These are phyloP conservation scores for Talaromyces stipitatus DNA, from an alignment of 495 filamentous ascomycete species.

Conservation along the genomic window DNA sequence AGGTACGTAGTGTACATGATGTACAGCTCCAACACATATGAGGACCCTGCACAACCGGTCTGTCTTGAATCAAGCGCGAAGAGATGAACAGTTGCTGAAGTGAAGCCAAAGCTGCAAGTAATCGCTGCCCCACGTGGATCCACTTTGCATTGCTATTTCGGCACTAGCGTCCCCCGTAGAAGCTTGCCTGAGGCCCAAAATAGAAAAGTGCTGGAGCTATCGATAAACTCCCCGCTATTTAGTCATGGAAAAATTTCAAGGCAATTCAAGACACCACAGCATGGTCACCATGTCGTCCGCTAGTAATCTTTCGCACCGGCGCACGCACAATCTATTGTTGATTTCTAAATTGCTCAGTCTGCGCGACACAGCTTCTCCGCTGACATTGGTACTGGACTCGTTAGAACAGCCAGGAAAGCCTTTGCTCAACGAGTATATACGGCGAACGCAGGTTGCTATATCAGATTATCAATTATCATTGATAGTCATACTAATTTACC, in stretches of 20 bases:
- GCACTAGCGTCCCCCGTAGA: neutral
- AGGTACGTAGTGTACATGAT: too few relatives aligned
- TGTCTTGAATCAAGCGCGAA: too few relatives aligned
- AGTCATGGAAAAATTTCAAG: neutral
- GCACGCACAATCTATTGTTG: slow-evolving; percentile 79
- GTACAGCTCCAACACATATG: neutral
- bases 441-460: slow-evolving; percentile 58
- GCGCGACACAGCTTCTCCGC: slow-evolving; percentile 72
- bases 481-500: slow-evolving; percentile 26
- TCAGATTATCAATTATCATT: slow-evolving; percentile 10
- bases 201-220: too few relatives aligned
- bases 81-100: neutral
- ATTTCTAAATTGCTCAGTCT: slow-evolving; percentile 76
- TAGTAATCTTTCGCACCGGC: slow-evolving; percentile 52
- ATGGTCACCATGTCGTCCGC: slow-evolving; percentile 1
- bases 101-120: neutral
- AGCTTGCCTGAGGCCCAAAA: too few relatives aligned
- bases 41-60: neutral
- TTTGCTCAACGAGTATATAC: slow-evolving; percentile 65
- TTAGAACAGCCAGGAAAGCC: slow-evolving; percentile 74
- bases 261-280: neutral
- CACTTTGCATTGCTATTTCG: neutral
- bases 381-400: slow-evolving; percentile 78
- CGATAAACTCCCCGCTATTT: neutral
- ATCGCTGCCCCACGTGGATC: neutral